Evolutionary conservation across 169 alveolate genomes (phyloP).

Genomic region (Eimeria acervulina): DNA sequence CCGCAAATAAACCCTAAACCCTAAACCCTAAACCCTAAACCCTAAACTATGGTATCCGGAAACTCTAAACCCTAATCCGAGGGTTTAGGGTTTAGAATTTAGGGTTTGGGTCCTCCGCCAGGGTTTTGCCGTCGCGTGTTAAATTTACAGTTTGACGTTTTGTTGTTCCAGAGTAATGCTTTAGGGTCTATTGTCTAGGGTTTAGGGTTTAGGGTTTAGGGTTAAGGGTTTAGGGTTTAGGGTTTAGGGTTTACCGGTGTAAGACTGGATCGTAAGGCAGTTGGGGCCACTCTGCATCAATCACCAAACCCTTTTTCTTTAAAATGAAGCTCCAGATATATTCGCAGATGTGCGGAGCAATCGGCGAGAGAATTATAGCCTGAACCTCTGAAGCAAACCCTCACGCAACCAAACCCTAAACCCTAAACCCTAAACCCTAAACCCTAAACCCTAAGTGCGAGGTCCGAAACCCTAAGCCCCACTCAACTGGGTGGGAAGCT

Average conservation of each 20-base stretch:
- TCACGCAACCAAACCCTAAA: too few species aligned
- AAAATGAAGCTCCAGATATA: slow-evolving; percentile 94
- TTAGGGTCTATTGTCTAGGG: background rate
- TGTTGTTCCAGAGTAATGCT: too few species aligned
- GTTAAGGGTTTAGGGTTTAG: background rate
- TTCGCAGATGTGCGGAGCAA: slow-evolving; percentile 95
- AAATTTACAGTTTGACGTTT: too few species aligned
- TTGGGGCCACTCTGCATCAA: slow-evolving; percentile 92
- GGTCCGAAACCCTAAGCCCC: background rate
- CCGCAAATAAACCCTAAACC: too few species aligned
- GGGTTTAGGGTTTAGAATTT: background rate
- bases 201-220: background rate
- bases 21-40: background rate
- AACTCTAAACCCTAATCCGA: too few species aligned
- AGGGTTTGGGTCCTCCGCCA: background rate
- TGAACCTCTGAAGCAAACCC: slow-evolving; percentile 89
- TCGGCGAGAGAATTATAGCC: slow-evolving; percentile 91
- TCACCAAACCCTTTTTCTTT: slow-evolving; percentile 87
- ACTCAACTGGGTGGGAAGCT: background rate
- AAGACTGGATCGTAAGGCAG: slow-evolving; percentile 87
- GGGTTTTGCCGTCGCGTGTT: too few species aligned
- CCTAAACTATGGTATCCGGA: background rate
- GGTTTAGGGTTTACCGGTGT: slow-evolving; percentile 80
- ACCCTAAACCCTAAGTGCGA: slow-evolving; percentile 19
- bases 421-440: background rate